phyloP scores from a whole-genome alignment of 108 stramenopile genomes.

The Fragilaria radians region DNA sequence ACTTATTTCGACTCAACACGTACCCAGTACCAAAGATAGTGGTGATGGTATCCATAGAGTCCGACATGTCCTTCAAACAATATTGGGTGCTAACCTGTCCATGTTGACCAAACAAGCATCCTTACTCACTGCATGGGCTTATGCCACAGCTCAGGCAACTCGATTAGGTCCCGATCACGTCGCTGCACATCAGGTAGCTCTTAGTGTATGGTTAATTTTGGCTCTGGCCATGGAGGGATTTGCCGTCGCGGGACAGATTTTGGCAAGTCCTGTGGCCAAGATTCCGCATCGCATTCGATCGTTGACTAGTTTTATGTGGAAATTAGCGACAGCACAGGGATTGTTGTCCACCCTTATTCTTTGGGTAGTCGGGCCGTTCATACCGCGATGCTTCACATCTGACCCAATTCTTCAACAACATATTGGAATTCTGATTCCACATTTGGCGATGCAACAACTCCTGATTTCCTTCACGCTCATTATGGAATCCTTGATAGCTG shows the following conservation, averaged over 20 bases:
- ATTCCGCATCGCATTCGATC: slow-evolving; percentile 17
- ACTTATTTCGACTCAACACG: slow-evolving; percentile 14
- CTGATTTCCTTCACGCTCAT: slow-evolving; percentile 45
- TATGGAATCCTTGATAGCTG: slow-evolving; percentile 33
- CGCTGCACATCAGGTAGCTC: slow-evolving; percentile 60
- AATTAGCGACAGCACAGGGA: slow-evolving; percentile 46
- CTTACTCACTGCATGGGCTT: slow-evolving; percentile 49
- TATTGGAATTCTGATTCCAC: slow-evolving; percentile 33
- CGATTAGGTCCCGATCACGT: slow-evolving; percentile 46
- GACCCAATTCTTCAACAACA: slow-evolving; percentile 25
- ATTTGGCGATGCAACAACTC: slow-evolving; percentile 46
- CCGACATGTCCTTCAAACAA: slow-evolving; percentile 16
- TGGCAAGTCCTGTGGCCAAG: slow-evolving; percentile 27
- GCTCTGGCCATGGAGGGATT: slow-evolving; percentile 47
- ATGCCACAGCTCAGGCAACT: slow-evolving; percentile 47
- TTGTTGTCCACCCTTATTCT: slow-evolving; percentile 15
- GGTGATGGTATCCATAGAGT: not conserved
- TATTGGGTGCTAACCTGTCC: slow-evolving; percentile 45
- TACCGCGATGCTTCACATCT: slow-evolving; percentile 32
- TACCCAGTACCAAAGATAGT: no score
- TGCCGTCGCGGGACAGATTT: slow-evolving; percentile 56
- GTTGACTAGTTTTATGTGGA: slow-evolving; percentile 36
- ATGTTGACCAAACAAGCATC: slow-evolving; percentile 51
- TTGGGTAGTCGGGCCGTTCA: slow-evolving; percentile 4
- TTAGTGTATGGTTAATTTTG: slow-evolving; percentile 48